Evolutionary conservation across 2,329 filamentous ascomycete genomes (phyloP).

Genomic region (Penicillium sp.): DNA sequence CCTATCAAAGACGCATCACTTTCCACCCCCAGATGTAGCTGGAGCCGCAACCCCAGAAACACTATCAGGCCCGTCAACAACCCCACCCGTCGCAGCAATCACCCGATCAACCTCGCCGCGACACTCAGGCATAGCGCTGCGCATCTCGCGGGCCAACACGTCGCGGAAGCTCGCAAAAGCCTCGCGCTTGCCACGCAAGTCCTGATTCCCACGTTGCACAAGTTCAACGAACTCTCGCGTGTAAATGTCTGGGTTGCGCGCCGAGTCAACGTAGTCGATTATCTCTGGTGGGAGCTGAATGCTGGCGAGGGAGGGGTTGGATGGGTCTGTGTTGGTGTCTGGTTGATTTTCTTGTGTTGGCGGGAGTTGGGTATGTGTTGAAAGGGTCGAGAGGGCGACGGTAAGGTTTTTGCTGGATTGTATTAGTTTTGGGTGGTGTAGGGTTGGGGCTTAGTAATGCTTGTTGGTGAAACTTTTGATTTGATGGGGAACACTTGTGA

Average conservation of each 20-base stretch:
- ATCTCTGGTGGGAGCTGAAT: conserved; percentile 61
- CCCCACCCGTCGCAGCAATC: conserved; percentile 41
- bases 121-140: conserved; percentile 57
- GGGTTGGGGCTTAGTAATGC: background rate
- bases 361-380: conserved; percentile 36
- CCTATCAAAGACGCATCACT: background rate
- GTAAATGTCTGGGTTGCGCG: conserved; percentile 66
- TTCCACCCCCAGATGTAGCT: background rate
- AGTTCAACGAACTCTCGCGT: conserved; percentile 65
- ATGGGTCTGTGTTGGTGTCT: conserved; percentile 31
- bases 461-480: background rate
- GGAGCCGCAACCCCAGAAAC: background rate
- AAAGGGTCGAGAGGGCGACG: conserved; percentile 53
- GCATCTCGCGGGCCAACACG: conserved; percentile 58
- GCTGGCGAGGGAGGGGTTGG: conserved; percentile 47
- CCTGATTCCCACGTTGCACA: conserved; percentile 61
- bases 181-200: conserved; percentile 59
- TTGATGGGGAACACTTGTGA: background rate
- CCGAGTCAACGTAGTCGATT: conserved; percentile 60
- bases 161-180: conserved; percentile 60
- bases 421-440: conserved; percentile 3
- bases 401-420: conserved; percentile 51
- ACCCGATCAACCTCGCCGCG: conserved; percentile 53
- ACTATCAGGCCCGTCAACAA: background rate
- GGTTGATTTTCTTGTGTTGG: conserved; percentile 9